Base-by-base conservation (phyloP, 495 filamentous ascomycete genomes). In the Podospora didyma region DNA sequence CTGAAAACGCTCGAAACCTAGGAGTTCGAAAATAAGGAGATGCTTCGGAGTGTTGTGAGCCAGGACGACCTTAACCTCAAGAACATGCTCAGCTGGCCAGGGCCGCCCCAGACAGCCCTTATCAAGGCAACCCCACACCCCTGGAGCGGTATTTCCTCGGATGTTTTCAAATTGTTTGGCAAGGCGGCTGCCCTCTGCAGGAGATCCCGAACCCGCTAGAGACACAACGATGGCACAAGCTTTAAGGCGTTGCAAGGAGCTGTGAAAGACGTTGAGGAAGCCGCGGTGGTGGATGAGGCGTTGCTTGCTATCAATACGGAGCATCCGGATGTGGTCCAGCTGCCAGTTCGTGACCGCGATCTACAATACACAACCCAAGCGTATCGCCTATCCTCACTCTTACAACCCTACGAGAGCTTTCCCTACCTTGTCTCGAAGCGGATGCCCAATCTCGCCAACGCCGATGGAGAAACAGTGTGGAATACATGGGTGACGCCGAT, bases 81-180 rank as follows among this genome's bases (percentile, higher is more conserved):
- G 21, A 57, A 69, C 24, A 68, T 71, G 64, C 68, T 71, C 37
- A 71, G 68, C 55, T 71, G 66, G 68, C 62, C 66, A n/a, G 68
- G 69, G 19, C 64, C 64, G 11, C 7, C 31, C 2, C 4, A 49
- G 1, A 22, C 46, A 16, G 41, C 68, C 1, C 54, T 65, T 0
- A 16, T 64, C 9, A 49, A 37, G 0, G 35, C 51, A 0, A 54
- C 28, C 10, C 54, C 68, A 0, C 68, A 71, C 28, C 31, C 64
- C 0, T 71, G 68, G 68, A 68, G 54, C 14, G 68, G 66, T 10
- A 62, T 71, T 20, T 66, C 66, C 5, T n/a, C 59, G 2, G 60
- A 66, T 11, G 57, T 69, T 0, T 55, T 69, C 6, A 57, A 62
- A 17, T 34, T 68, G 46, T 71, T 71, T 54, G 68, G 68, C 46